Percentiles rank a stretch among this genome's conserved stretches.
These are phyloP conservation scores for Mycena venus DNA, from an alignment of 768 basidiomycete species.

Conservation along the genomic window DNA sequence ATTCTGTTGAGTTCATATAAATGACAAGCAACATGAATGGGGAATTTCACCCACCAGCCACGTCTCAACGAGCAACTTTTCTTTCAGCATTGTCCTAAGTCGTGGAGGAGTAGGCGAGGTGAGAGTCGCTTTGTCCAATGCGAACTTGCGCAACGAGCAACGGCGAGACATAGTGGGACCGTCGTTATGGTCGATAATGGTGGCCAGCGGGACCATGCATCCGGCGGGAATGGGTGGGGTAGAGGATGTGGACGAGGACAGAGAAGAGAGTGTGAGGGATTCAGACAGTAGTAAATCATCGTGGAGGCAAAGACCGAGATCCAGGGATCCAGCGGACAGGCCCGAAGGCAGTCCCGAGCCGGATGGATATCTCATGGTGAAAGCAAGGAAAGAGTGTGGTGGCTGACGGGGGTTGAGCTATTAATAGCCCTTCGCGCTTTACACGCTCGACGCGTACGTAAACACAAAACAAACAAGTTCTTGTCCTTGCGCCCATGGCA, in stretches of 20 bases:
- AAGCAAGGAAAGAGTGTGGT: not conserved
- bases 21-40: not conserved
- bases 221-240: constrained; percentile 46
- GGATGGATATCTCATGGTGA: constrained; percentile 5
- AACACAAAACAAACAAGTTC: not conserved
- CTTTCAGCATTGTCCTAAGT: constrained; percentile 52
- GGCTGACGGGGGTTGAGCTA: not conserved
- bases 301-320: constrained; percentile 22
- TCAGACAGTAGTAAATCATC: constrained; percentile 43
- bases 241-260: constrained; percentile 45
- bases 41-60: constrained; percentile 52
- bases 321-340: constrained; percentile 20
- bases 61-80: constrained; percentile 53
- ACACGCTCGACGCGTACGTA: not conserved
- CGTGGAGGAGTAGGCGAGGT: constrained; percentile 55
- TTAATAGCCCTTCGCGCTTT: not conserved
- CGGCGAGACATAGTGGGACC: constrained; percentile 43
- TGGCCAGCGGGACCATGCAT: constrained; percentile 40
- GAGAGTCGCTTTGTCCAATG: constrained; percentile 38
- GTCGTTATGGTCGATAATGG: constrained; percentile 47
- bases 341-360: constrained; percentile 6
- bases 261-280: constrained; percentile 50
- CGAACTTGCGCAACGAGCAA: constrained; percentile 5
- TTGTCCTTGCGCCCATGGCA: not conserved
- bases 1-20: constrained; percentile 39